phyloP scores from a whole-genome alignment of 2,329 filamentous ascomycete species.

The Penicillium hesseltinei region DNA sequence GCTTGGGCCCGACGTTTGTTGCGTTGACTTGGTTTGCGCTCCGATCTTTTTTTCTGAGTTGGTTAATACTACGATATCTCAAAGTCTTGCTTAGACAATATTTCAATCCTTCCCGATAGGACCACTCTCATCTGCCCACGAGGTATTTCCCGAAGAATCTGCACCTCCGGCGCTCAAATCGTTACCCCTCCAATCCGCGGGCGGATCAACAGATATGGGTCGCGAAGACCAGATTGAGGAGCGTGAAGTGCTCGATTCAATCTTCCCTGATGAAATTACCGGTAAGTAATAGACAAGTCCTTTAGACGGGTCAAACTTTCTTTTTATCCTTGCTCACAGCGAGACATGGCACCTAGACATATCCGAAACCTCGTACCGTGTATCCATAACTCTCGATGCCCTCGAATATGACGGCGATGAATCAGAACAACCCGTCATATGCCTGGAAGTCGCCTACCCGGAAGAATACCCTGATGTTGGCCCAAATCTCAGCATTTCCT shows the following conservation, averaged over 20 bases:
- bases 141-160: neutral
- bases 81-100: neutral
- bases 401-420: slow-evolving; percentile 63
- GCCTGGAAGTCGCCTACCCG: slow-evolving; percentile 87
- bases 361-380: slow-evolving; percentile 82
- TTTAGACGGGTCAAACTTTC: neutral
- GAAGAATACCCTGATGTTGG: slow-evolving; percentile 84
- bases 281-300: slow-evolving; percentile 50
- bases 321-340: slow-evolving; percentile 15
- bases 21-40: slow-evolving; percentile 8
- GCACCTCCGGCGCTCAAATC: slow-evolving; percentile 4
- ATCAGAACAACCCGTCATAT: slow-evolving; percentile 64
- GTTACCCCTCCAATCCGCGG: slow-evolving; percentile 33
- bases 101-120: neutral
- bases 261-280: slow-evolving; percentile 96
- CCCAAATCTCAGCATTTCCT: slow-evolving; percentile 75
- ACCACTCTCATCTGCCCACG: neutral
- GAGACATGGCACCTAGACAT: slow-evolving; percentile 60
- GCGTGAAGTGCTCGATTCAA: slow-evolving; percentile 95
- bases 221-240: slow-evolving; percentile 91
- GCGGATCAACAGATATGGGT: slow-evolving; percentile 43
- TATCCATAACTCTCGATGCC: slow-evolving; percentile 81
- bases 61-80: neutral
- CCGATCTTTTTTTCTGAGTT: slow-evolving; percentile 7
- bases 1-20: neutral